Evolutionary conservation across 345 rosid species (phyloP).

Genomic region (Brassica juncea): DNA sequence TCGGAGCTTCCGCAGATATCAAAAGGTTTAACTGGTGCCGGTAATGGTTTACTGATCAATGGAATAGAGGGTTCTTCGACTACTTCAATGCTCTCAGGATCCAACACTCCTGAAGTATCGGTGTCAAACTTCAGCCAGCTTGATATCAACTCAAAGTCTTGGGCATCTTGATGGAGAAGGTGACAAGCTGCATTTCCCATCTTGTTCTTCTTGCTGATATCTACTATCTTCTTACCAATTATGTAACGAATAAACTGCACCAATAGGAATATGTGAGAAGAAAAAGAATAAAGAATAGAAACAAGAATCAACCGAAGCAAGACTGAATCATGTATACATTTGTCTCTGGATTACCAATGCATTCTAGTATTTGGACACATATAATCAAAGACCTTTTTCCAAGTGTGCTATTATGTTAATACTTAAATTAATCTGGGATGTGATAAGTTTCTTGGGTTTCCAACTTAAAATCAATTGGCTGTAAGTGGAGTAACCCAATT

Average conservation of each 20-base stretch:
- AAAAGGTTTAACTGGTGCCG: no score
- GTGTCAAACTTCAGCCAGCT: not conserved
- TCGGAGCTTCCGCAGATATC: no score
- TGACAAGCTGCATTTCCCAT: not conserved
- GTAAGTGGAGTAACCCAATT: no score
- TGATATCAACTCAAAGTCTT: not conserved
- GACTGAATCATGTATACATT: not conserved
- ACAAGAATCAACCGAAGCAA: not conserved
- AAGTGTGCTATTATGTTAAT: no score
- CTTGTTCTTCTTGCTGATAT: not conserved
- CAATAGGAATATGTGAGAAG: not conserved
- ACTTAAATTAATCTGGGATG: no score
- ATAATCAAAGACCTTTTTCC: no score
- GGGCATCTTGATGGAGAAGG: not conserved
- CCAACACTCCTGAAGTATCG: no score
- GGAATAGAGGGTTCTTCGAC: not conserved
- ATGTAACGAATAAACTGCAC: constrained; percentile 2
- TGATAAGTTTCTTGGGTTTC: no score
- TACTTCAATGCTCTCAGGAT: not conserved
- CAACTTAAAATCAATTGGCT: no score
- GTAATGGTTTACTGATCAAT: not conserved
- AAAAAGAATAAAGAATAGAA: not conserved
- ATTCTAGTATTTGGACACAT: no score
- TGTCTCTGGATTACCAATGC: no score
- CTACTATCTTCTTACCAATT: not conserved